These are phyloP conservation scores for Plasmodium yoelii DNA, from an alignment of 169 alveolate species.

Conservation along the genomic window DNA sequence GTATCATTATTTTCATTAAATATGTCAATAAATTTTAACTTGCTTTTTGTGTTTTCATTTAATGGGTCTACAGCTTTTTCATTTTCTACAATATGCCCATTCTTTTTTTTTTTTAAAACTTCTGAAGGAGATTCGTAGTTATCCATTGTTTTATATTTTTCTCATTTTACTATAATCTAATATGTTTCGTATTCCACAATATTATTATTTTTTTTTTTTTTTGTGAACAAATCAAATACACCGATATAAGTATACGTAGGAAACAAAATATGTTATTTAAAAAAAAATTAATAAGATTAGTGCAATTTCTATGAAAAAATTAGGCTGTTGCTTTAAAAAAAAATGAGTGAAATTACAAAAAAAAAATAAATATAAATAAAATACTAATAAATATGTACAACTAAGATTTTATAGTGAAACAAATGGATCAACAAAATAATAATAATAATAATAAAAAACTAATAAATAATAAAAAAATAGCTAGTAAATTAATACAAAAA, in stretches of 20 bases:
- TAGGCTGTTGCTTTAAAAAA: no score
- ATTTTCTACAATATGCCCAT: background rate
- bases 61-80: constrained; percentile 4
- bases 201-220: no score
- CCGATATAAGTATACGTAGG: no score
- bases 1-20: constrained; percentile 47
- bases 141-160: constrained; percentile 16
- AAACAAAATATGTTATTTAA: no score
- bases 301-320: no score
- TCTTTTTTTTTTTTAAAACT: constrained; percentile 34
- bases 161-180: constrained; percentile 1
- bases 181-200: background rate
- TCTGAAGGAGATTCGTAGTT: constrained; percentile 71
- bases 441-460: background rate
- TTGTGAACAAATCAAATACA: no score
- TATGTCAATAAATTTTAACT: constrained; percentile 53
- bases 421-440: no score
- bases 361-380: no score
- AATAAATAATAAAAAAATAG: background rate
- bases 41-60: background rate
- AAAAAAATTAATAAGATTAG: no score
- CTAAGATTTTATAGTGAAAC: no score
- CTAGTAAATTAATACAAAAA: background rate
- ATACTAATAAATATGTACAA: no score
- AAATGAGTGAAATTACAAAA: no score